Base-by-base conservation (phyloP, 441 rosid genomes). In the Gossypium gossypioides region DNA sequence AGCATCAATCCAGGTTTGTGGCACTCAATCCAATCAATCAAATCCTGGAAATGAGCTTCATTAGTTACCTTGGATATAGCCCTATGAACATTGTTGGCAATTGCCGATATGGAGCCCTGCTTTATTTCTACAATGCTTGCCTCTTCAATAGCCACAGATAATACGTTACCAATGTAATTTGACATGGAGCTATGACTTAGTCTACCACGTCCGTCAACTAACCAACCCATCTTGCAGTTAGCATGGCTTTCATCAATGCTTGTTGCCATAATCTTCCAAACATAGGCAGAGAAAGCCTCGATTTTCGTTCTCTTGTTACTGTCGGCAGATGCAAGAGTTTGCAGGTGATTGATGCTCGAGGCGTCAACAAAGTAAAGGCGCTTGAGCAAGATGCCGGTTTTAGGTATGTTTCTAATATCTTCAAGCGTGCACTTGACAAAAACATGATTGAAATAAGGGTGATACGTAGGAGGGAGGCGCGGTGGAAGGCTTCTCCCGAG, bases 1-100 rank as follows among this genome's bases (percentile, higher is more conserved):
- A 93, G 73, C 92, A 93, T 87, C 86, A 91, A 61, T 65, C 97
- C 98, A 44, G 97, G 98, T 76, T 93, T 84, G 72, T 91, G 92
- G 74, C 86, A 84, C 84, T 91, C 91, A 4, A 89, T 78, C 97
- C 98, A 93, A 62, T 91, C 97, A 60, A 93, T 88, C 79, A 93
- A 73, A 78, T 89, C 94, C 81, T 74, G 77, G 85, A 91, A 91
- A 80, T 93, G 96, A 25, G 78, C 83, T 62, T 81, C 75, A 56
- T 83, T 86, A 19, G 91, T 76, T 22, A 81, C 92, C 76, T 86
- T 78, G 0, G 70, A 73, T 74, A 89, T 89, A 2, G 88, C 83
- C 15, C 80, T 81, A 29, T 91, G 96, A 58, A 88, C 91, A 21
- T 75, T 69, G 22, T 64, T 66, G 13, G 96, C 93, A 54, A 87